Base-by-base conservation (phyloP, 108 stramenopile species). In the Skeletonema tropicum region DNA sequence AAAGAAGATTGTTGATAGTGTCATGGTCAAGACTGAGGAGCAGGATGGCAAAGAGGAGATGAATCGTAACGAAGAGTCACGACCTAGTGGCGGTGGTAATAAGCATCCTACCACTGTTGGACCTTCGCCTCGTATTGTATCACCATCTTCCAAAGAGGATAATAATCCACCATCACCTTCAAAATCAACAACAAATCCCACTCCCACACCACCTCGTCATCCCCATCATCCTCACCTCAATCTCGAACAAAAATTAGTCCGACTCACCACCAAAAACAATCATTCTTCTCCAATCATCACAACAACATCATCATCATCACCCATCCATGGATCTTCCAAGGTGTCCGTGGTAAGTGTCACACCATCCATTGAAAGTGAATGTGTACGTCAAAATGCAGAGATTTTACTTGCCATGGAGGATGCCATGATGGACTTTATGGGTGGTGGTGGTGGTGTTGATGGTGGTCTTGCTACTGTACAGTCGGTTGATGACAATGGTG, bases 351-450 rank as follows among this genome's bases (percentile, higher is more conserved):
- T 64, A 3, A 76, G 67, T 14, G 49, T 55, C 9, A 67, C 68
- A 46, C 70, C 76, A 41, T 77, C 76, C 2, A 38, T 77, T 9
- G 76, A 77, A 39, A 77, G 64, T 45, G 76, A 67, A 46, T 77
- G 76, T 60, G 23, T 77, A 14, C 31, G 70, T n/a, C 76, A 77
- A 39, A 77, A 77, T 57, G 70, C 57, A 12, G 70, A 69, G 42
- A 65, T 77, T 49, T 68, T 68, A 3, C 5, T 60, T 36, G 41
- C 60, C 7, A 77, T 77, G 76, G 76, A 77, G 25, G 76, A 77
- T 61, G 55, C 59, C 29, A 77, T 77, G 76, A 71, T 71, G 70
- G 57, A 63, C 17, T 77, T 77, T n/a, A 57, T 77, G 14, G 48
- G 19, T 13, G 32, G 30, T 15, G 12, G 14, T 52, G 23, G 10